These are phyloP conservation scores for Sugiyamaella xylanicola DNA, from an alignment of 1,139 yeast species.

Conservation along the genomic window DNA sequence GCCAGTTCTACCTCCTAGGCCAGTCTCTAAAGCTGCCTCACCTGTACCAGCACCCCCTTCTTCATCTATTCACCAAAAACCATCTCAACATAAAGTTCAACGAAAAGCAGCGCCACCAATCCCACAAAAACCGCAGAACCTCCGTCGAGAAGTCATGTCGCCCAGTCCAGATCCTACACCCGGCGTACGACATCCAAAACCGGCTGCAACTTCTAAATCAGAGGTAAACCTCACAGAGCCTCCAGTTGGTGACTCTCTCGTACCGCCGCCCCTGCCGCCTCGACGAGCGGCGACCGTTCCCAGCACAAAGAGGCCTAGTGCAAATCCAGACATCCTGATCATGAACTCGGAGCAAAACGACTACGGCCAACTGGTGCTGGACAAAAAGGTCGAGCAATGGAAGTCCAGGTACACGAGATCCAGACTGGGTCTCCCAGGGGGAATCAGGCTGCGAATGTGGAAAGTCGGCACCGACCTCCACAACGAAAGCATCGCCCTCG, in stretches of 20 bases:
- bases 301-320: constrained; percentile 15
- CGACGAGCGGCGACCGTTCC: constrained; percentile 16
- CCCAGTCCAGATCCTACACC: too few species aligned
- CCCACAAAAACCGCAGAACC: constrained; percentile 22
- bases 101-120: constrained; percentile 36
- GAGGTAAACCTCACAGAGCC: background rate
- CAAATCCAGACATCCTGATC: constrained; percentile 24
- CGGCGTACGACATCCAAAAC: too few species aligned
- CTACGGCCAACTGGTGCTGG: constrained; percentile 36
- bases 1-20: background rate
- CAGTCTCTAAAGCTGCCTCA: background rate
- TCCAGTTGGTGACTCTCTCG: background rate
- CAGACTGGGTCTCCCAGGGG: constrained; percentile 38
- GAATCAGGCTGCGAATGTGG: constrained; percentile 42
- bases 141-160: too few species aligned
- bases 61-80: constrained; percentile 22
- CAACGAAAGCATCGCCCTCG: constrained; percentile 28
- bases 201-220: too few species aligned
- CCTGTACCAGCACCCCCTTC: constrained; percentile 9
- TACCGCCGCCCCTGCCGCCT: constrained; percentile 20
- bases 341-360: constrained; percentile 38
- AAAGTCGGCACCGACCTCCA: constrained; percentile 41
- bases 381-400: constrained; percentile 50
- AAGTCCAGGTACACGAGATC: constrained; percentile 45
- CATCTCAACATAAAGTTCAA: constrained; percentile 28